phyloP scores from a whole-genome alignment of 352 stramenopile species.

The Aphanomyces euteiches region DNA sequence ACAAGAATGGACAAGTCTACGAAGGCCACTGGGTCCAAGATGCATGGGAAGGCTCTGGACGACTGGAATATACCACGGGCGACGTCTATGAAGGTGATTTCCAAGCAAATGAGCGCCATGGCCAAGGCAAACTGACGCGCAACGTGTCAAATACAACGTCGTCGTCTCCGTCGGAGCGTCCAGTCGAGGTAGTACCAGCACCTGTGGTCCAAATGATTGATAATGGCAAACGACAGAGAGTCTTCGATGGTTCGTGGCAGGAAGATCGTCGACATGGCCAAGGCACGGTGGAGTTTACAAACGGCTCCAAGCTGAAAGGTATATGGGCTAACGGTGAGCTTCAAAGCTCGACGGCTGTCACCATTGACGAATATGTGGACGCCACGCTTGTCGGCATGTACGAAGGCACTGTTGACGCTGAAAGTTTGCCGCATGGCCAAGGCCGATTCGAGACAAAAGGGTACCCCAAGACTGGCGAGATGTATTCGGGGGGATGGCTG shows the following conservation, averaged over 20 bases:
- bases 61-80: slow-evolving; percentile 49
- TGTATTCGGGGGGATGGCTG: slow-evolving; percentile 51
- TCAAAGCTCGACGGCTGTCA: slow-evolving; percentile 21
- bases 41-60: slow-evolving; percentile 45
- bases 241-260: slow-evolving; percentile 46
- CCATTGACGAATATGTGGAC: slow-evolving; percentile 50
- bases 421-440: slow-evolving; percentile 46
- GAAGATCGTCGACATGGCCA: slow-evolving; percentile 47
- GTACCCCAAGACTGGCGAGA: slow-evolving; percentile 45
- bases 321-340: slow-evolving; percentile 40
- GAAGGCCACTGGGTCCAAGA: slow-evolving; percentile 66
- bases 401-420: slow-evolving; percentile 19
- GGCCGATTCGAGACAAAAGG: slow-evolving; percentile 36
- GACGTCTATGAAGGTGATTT: slow-evolving; percentile 51
- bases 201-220: neutral
- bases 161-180: neutral
- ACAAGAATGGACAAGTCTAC: slow-evolving; percentile 52
- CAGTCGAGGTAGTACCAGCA: neutral
- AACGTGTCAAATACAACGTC: neutral
- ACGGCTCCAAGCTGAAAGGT: slow-evolving; percentile 46
- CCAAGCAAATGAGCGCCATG: slow-evolving; percentile 30
- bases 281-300: slow-evolving; percentile 43
- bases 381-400: slow-evolving; percentile 41
- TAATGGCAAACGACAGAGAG: neutral
- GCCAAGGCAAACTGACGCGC: slow-evolving; percentile 48